These are phyloP conservation scores for Nicotiana sylvestris DNA, from an alignment of 257 asterid species.

Conservation along the genomic window DNA sequence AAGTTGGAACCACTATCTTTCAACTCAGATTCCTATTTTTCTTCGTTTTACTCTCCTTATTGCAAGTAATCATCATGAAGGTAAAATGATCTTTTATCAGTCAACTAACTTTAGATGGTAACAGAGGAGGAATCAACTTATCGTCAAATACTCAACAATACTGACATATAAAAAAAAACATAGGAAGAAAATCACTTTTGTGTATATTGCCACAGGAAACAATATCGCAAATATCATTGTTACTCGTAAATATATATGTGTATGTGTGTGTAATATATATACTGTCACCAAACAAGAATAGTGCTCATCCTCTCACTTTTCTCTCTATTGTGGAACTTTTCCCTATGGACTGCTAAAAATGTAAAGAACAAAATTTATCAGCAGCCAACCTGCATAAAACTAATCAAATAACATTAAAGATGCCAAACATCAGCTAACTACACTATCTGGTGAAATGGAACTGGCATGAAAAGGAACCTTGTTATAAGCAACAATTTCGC, in stretches of 20 bases:
- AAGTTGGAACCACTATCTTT: no score
- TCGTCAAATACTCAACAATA: not conserved
- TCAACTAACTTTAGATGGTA: no score
- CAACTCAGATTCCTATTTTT: no score
- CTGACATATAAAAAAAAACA: not conserved
- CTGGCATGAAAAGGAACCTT: not conserved
- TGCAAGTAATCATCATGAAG: no score
- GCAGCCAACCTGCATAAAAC: not conserved
- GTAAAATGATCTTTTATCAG: no score
- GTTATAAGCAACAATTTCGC: not conserved
- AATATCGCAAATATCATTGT: not conserved
- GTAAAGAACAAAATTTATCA: not conserved
- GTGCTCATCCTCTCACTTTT: not conserved
- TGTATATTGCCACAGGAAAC: not conserved
- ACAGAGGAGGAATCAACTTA: not conserved
- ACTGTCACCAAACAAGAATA: not conserved
- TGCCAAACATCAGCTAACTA: constrained; percentile 10
- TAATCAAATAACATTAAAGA: not conserved
- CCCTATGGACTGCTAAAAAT: not conserved
- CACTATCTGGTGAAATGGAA: constrained; percentile 4
- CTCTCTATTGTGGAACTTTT: not conserved
- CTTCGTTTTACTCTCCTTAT: no score
- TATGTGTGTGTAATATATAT: not conserved
- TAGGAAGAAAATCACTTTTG: not conserved
- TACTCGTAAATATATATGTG: not conserved